phyloP scores from a whole-genome alignment of 495 filamentous ascomycete genomes.

The Talaromyces wortmannii region DNA sequence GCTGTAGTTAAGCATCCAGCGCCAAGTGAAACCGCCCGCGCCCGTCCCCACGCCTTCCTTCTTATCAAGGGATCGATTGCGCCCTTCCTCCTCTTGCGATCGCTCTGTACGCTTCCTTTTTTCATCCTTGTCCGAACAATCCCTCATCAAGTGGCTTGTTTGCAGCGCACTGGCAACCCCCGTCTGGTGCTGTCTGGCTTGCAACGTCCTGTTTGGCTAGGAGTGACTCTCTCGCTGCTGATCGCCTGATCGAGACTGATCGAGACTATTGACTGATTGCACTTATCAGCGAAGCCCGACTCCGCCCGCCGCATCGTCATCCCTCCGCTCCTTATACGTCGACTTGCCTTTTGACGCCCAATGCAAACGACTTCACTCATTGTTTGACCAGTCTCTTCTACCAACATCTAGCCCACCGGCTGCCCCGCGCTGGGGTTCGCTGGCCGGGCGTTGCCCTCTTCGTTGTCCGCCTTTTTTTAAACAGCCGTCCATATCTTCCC shows the following conservation, averaged over 20 bases:
- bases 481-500: no score
- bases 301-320: neutral
- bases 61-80: neutral
- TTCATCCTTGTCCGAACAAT: neutral
- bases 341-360: neutral
- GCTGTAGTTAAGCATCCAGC: neutral
- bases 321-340: neutral
- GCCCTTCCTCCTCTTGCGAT: neutral
- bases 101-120: neutral
- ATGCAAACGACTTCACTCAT: neutral
- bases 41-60: neutral
- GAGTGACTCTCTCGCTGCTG: neutral
- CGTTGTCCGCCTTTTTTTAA: neutral
- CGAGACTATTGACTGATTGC: neutral
- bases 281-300: neutral
- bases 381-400: neutral
- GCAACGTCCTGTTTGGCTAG: neutral
- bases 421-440: slow-evolving; percentile 17
- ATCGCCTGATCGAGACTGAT: neutral
- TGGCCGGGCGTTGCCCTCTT: slow-evolving; percentile 9
- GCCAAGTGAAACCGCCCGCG: slow-evolving; percentile 3
- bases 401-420: neutral
- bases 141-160: neutral
- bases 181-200: neutral
- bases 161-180: no score